Evolutionary conservation across 768 basidiomycete genomes (phyloP), one percentile per base, ranked within the genome.

Genomic region (Leucosporidium yakuticum): DNA sequence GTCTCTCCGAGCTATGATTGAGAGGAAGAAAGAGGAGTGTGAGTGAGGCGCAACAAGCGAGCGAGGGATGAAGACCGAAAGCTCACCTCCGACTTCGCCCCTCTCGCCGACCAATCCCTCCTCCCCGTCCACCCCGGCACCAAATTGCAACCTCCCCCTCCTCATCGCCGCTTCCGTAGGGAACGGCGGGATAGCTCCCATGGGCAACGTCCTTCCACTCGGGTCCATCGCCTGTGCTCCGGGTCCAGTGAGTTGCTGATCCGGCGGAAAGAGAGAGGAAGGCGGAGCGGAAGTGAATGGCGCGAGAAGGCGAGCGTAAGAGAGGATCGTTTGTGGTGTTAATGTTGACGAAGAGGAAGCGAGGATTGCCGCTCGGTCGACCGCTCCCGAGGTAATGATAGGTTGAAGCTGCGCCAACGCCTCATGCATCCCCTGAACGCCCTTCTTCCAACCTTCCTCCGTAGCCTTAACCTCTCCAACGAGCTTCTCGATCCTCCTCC

Each of bases 151-250:
- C 47, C 69, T 20, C 7, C 74, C 74, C 11, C 68, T 48, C 20
- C 74, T 56, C 74, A 75, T 75, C 25, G 60, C 60, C 15, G 67
- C 69, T 63, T 75, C 74, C 20, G 71, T 75, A 36, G 74, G 74
- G 53, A 73, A 75, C 27, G 74, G 74, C 39, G 71, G 74, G 25
- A 75, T 70, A 32, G 63, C 62, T 0, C 74, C 74, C 14, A 60
- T 29, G 4, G 71, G 74, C 23, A 71, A 34, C 2, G 36, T 63
- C 51, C 70, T 19, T 14, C 68, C 71, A 21, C 67, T 70, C 19
- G 68, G 65, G 34, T 71, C 70, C 27, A 59, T 55, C 48, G 63
- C 47, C 53, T 29, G 25, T 2, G 15, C 14, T 44, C 39, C 39
- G 3, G 39, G 39, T 34, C 57, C 47, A 20, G 39, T 54, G 21